Conservation (phyloP, 164 flowering plant species). For the Tetracentron sinense region DNA sequence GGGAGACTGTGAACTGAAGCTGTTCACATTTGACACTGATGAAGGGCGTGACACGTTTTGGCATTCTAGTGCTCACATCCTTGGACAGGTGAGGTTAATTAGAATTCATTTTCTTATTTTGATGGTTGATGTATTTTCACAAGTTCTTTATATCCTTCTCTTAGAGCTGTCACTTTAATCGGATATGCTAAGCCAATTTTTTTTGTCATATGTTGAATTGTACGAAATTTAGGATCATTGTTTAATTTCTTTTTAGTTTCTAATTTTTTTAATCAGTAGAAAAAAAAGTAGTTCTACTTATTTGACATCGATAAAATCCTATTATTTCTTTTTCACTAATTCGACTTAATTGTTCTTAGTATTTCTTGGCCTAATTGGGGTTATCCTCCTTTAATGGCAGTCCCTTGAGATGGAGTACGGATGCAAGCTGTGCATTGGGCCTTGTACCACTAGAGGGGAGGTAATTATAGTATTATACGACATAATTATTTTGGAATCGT, state of each 20-base stretch:
- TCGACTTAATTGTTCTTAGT: not conserved
- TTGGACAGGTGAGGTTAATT: constrained; percentile 62
- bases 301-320: no score
- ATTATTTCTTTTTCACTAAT: not conserved
- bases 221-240: not conserved
- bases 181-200: no score
- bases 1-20: constrained; percentile 67
- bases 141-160: no score
- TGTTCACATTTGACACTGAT: constrained; percentile 66
- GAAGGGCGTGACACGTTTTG: constrained; percentile 95
- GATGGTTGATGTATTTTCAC: no score
- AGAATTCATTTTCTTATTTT: not conserved
- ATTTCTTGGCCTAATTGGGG: not conserved
- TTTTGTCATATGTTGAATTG: not conserved
- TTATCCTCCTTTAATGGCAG: constrained; percentile 33
- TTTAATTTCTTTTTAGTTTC: not conserved
- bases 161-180: no score
- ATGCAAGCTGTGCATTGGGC: constrained; percentile 94
- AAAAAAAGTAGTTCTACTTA: no score
- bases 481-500: no score
- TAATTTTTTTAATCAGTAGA: no score
- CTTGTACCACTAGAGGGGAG: constrained; percentile 97
- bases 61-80: constrained; percentile 99
- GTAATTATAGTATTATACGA: constrained; percentile 29
- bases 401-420: constrained; percentile 83